Evolutionary conservation across 2,329 filamentous ascomycete genomes (phyloP), one percentile per base, ranked within the genome.

Genomic region (Alternaria solani): DNA sequence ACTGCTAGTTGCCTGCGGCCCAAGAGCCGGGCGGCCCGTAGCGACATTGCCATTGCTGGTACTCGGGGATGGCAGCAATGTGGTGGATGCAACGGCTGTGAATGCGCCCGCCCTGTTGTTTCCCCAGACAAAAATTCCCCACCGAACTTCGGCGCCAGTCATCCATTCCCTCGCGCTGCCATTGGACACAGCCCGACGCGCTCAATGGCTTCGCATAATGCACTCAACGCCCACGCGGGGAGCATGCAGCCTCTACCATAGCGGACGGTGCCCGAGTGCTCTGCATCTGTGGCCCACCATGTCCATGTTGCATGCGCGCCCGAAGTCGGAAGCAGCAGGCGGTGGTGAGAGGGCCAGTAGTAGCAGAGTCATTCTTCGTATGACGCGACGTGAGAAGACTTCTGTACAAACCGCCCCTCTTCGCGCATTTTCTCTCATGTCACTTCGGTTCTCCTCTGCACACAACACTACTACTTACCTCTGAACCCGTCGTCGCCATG

Each of bases 401-500:
- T 67, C n/a, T 54, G 46, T 56, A 47, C 55, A 52, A 36, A 25
- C 34, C 51, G 52, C 42, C 53, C 34, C 38, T 59, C 54, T 63
- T 54, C 55, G 41, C 55, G 55, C 42, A 43, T 26, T 54, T 51
- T 28, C 30, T 39, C 51, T 36, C 51, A 41, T 51, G 32, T 56
- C 41, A 55, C 52, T 44, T 54, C 49, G 41, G 36, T 41, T 44
- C 11, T 26, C 16, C 16, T 39, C 26, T 48, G 14, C 41, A 43
- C 42, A 30, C 38, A 41, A 39, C 18, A 20, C 55, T 44, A 46
- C 54, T 49, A n/a, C 20, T 23, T 4, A 55, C 28, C 44, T 30
- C 30, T 30, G 57, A 43, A 39, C 23, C 25, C 14, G 47, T 54
- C 60, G 32, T 46, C 65, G 63, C 57, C 65, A 92, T 94, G 91